A percentile compares a stretch with the other conserved stretches of the same genome.
Conservation (phyloP, 1,139 yeast species). For the Nakaseomyces glabratus region DNA sequence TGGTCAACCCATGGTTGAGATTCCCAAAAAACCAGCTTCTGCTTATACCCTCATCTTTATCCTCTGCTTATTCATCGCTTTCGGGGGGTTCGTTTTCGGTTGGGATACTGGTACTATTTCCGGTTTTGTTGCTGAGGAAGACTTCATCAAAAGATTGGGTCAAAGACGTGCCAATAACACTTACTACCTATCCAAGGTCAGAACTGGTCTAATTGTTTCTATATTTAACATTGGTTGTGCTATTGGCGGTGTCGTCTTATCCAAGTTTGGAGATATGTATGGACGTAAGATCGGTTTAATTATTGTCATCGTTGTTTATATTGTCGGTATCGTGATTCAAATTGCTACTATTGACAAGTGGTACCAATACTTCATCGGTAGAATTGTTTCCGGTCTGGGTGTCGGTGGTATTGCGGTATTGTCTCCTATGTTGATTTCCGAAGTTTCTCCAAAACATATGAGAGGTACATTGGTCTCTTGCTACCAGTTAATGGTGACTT, state of each 20-base stretch:
- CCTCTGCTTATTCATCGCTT: slow-evolving; percentile 42
- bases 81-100: slow-evolving; percentile 63
- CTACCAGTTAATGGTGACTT: slow-evolving; percentile 53
- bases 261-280: slow-evolving; percentile 44
- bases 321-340: slow-evolving; percentile 52
- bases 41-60: slow-evolving; percentile 33
- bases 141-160: slow-evolving; percentile 45
- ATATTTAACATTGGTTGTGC: slow-evolving; percentile 63
- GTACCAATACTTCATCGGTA: slow-evolving; percentile 47
- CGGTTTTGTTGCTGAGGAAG: slow-evolving; percentile 63
- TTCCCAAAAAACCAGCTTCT: slow-evolving; percentile 36
- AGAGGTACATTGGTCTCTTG: slow-evolving; percentile 56
- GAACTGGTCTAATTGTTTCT: slow-evolving; percentile 52
- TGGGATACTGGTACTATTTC: slow-evolving; percentile 73
- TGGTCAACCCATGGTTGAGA: too few relatives aligned
- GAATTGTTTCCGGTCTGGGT: slow-evolving; percentile 53
- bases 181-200: slow-evolving; percentile 39
- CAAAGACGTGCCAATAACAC: slow-evolving; percentile 38
- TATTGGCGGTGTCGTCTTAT: slow-evolving; percentile 48
- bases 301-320: slow-evolving; percentile 44
- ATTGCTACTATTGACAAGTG: slow-evolving; percentile 40
- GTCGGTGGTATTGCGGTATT: slow-evolving; percentile 56
- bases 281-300: slow-evolving; percentile 55
- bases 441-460: slow-evolving; percentile 52
- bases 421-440: slow-evolving; percentile 53